Evolutionary conservation across 352 stramenopile genomes (phyloP).

Genomic region (Globisporangium barbulae): DNA sequence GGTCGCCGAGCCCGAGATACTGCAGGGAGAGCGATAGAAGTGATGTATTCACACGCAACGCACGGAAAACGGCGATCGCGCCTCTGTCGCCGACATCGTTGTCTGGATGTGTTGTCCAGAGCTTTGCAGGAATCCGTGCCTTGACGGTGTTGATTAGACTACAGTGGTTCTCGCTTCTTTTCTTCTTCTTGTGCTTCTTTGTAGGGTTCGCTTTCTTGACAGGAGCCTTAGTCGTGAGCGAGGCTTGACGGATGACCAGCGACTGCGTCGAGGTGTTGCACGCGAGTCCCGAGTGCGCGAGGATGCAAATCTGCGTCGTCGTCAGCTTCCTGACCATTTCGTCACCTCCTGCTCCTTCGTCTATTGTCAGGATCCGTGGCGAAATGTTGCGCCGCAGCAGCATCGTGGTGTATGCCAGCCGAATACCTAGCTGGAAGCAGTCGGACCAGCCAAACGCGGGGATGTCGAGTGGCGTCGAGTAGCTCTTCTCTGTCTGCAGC

Average conservation of each 20-base stretch:
- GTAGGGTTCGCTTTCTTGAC: slow-evolving; percentile 9
- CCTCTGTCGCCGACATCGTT: slow-evolving; percentile 20
- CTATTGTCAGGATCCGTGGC: slow-evolving; percentile 26
- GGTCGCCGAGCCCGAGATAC: slow-evolving; percentile 43
- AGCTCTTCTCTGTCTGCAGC: slow-evolving; percentile 46
- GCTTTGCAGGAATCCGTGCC: neutral
- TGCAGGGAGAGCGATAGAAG: slow-evolving; percentile 52
- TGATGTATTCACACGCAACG: slow-evolving; percentile 44
- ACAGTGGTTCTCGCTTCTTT: neutral
- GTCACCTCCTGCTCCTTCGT: slow-evolving; percentile 22
- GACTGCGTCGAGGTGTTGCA: slow-evolving; percentile 40
- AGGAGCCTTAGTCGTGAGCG: neutral
- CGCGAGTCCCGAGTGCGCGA: slow-evolving; percentile 35
- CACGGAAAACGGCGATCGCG: slow-evolving; percentile 47
- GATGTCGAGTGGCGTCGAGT: slow-evolving; percentile 35
- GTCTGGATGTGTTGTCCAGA: slow-evolving; percentile 4
- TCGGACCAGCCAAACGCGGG: slow-evolving; percentile 45
- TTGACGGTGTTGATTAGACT: neutral
- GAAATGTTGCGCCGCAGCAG: slow-evolving; percentile 55
- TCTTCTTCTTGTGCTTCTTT: slow-evolving; percentile 15
- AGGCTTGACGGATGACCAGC: slow-evolving; percentile 28
- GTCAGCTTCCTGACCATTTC: slow-evolving; percentile 21
- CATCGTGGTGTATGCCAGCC: slow-evolving; percentile 45
- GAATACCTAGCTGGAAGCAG: slow-evolving; percentile 43
- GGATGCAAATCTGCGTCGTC: slow-evolving; percentile 21